Evolutionary conservation across 2,329 filamentous ascomycete genomes (phyloP).

Genomic region (Alternaria sp.): DNA sequence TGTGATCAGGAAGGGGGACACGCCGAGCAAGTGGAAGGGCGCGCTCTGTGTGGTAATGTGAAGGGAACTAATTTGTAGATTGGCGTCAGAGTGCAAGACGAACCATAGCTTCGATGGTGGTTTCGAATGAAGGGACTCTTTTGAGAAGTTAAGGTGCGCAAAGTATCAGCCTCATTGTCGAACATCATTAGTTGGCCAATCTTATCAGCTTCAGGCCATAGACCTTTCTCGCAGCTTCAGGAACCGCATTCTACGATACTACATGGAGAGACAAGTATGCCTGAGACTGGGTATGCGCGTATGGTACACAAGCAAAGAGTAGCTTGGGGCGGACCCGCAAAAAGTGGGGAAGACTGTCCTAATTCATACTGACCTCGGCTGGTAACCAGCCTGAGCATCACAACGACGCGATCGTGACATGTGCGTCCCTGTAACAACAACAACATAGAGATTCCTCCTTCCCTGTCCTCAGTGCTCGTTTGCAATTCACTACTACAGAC

Average conservation of each 20-base stretch:
- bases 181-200: too few relatives aligned
- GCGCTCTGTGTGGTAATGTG: not conserved
- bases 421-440: not conserved
- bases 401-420: not conserved
- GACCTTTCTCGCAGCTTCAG: not conserved
- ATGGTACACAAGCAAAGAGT: not conserved
- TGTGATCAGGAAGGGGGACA: not conserved
- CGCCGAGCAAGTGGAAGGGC: not conserved
- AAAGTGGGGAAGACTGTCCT: slow-evolving; percentile 14
- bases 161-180: not conserved
- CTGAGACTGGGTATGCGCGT: too few relatives aligned
- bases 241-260: too few relatives aligned
- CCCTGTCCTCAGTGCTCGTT: not conserved
- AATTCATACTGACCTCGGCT: slow-evolving; percentile 13
- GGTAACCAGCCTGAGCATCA: slow-evolving; percentile 1
- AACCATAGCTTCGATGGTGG: too few relatives aligned
- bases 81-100: not conserved
- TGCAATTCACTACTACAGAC: not conserved
- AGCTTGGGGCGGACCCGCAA: not conserved
- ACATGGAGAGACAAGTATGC: too few relatives aligned
- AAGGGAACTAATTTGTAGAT: not conserved
- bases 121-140: not conserved
- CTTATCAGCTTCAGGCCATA: not conserved
- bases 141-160: not conserved
- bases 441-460: not conserved